Conservation (phyloP, 345 rosid genomes). For the Mangifera indica region DNA sequence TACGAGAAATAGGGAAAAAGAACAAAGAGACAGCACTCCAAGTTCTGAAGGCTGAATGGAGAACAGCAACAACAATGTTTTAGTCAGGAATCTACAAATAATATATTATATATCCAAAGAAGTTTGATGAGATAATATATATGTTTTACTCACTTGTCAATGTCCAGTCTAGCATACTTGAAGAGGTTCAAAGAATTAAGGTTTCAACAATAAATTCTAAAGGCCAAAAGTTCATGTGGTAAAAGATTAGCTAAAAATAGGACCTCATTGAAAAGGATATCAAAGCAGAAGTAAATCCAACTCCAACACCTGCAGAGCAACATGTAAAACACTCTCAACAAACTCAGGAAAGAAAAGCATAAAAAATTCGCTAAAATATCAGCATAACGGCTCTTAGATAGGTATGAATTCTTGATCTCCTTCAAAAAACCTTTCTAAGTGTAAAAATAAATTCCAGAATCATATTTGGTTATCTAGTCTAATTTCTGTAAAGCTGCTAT, state of each 20-base stretch:
- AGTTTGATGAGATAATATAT: slow-evolving; percentile 2
- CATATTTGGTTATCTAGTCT: background rate
- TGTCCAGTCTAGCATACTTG: slow-evolving; percentile 96
- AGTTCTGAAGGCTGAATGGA: slow-evolving; percentile 80
- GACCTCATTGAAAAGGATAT: slow-evolving; percentile 64
- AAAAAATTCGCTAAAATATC: background rate
- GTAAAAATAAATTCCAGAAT: background rate
- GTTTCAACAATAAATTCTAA: slow-evolving; percentile 39
- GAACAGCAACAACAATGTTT: slow-evolving; percentile 10
- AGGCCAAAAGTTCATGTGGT: slow-evolving; percentile 10
- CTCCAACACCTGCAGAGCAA: slow-evolving; percentile 83
- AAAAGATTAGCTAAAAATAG: background rate
- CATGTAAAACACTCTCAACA: slow-evolving; percentile 21
- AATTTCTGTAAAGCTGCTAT: background rate
- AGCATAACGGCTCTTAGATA: background rate
- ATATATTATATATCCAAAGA: background rate
- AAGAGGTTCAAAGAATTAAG: slow-evolving; percentile 89
- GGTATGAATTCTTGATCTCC: background rate
- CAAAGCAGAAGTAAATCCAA: slow-evolving; percentile 92
- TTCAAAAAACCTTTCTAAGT: background rate
- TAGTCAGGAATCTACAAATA: slow-evolving; percentile 6
- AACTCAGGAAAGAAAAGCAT: background rate
- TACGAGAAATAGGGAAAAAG: slow-evolving; percentile 97
- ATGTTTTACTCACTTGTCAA: slow-evolving; percentile 80
- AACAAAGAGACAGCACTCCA: slow-evolving; percentile 97